These are phyloP conservation scores for Purshia tridentata DNA, from an alignment of 306 rosid genomes.

Conservation along the genomic window DNA sequence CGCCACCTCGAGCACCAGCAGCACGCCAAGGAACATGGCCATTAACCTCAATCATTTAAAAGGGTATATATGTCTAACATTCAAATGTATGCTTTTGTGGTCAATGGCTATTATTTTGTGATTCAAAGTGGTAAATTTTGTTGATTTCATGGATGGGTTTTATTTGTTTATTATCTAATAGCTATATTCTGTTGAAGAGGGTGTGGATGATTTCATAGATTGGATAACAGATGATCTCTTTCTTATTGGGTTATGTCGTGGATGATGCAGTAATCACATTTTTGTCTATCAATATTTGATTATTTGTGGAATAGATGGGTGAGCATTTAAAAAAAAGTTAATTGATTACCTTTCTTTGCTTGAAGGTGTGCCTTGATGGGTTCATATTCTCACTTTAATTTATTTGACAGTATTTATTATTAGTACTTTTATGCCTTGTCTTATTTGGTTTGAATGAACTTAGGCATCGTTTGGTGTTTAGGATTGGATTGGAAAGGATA, in stretches of 20 bases:
- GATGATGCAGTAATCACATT: background rate
- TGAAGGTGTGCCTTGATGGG: background rate
- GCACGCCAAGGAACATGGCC: constrained; percentile 66
- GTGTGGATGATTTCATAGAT: background rate
- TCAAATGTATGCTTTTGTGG: background rate
- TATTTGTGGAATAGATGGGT: background rate
- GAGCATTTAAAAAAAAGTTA: too few relatives aligned
- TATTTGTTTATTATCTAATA: background rate
- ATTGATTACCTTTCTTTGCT: background rate
- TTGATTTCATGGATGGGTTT: background rate
- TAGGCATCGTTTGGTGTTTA: too few relatives aligned
- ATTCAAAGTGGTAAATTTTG: background rate
- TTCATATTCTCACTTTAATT: background rate
- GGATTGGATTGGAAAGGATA: too few relatives aligned
- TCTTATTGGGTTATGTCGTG: background rate
- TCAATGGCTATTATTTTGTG: background rate
- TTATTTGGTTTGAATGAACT: background rate
- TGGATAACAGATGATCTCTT: background rate
- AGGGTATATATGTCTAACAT: constrained; percentile 17
- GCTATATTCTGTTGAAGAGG: background rate
- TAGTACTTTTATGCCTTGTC: background rate
- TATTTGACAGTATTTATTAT: background rate
- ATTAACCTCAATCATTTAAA: constrained; percentile 25
- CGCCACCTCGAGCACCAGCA: constrained; percentile 73
- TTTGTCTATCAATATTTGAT: background rate